Percentiles rank a stretch among this genome's conserved stretches.
Evolutionary conservation across 2,329 filamentous ascomycete genomes (phyloP).

Genomic region (Colletotrichum tropicale): DNA sequence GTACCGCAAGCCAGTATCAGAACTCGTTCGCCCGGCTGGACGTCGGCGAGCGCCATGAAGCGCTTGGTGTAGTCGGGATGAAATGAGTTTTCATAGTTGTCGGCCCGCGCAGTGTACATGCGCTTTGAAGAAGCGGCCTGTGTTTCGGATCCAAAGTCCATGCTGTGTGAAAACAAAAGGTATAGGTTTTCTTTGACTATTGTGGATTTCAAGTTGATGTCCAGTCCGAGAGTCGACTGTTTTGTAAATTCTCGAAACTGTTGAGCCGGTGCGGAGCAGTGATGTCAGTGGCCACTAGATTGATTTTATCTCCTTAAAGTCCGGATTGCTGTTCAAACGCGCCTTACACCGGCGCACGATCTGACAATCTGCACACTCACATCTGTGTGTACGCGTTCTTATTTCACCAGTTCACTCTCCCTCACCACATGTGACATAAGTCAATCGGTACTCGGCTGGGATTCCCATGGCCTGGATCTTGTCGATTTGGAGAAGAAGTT

Average conservation of each 20-base stretch:
- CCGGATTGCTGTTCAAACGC: not conserved
- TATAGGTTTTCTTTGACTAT: not conserved
- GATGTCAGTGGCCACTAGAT: not conserved
- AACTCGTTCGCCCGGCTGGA: constrained; percentile 29
- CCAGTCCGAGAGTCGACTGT: not conserved
- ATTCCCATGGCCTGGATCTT: not conserved
- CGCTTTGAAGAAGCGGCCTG: constrained; percentile 27
- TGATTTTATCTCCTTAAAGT: not conserved
- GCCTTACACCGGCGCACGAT: not conserved
- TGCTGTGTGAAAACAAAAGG: not conserved
- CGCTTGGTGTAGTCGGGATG: constrained; percentile 34
- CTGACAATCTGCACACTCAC: not conserved
- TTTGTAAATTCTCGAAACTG: not conserved
- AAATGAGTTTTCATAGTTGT: constrained; percentile 36
- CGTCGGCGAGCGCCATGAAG: constrained; percentile 29
- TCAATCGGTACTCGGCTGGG: not conserved
- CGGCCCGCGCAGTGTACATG: constrained; percentile 35
- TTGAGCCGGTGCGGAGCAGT: not conserved
- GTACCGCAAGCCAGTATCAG: constrained; percentile 40
- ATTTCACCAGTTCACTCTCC: not conserved
- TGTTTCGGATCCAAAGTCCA: constrained; percentile 21
- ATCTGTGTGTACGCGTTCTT: not conserved
- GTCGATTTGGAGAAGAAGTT: not conserved
- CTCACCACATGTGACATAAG: not conserved
- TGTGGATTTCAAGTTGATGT: not conserved